Conservation (phyloP, 1,284 basidiomycete genomes). For the Leccinum subrobustum region DNA sequence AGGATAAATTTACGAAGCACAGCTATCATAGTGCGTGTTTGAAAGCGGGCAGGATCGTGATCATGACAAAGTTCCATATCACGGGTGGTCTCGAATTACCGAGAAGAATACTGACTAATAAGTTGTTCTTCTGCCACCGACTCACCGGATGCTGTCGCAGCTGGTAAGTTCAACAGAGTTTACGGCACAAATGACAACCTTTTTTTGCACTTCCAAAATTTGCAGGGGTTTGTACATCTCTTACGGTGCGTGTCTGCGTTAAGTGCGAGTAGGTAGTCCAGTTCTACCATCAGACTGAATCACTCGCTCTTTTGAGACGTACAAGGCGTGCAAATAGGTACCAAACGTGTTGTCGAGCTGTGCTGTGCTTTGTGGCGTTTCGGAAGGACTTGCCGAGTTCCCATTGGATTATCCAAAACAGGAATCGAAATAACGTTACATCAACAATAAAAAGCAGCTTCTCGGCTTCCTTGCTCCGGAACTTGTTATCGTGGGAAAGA, state of each 20-base stretch:
- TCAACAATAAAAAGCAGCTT: slow-evolving; percentile 26
- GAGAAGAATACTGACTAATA: slow-evolving; percentile 17
- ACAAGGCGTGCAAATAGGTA: neutral
- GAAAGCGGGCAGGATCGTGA: neutral
- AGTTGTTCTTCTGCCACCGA: slow-evolving; percentile 15
- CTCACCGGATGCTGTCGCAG: slow-evolving; percentile 3
- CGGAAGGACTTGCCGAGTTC: slow-evolving; percentile 6
- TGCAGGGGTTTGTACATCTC: neutral
- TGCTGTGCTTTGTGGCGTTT: slow-evolving; percentile 29
- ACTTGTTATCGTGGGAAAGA: slow-evolving; percentile 17
- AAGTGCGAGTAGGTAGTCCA: neutral
- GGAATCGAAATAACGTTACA: slow-evolving; percentile 10
- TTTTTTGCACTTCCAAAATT: neutral
- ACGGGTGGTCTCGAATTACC: slow-evolving; percentile 4
- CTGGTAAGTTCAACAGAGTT: slow-evolving; percentile 8
- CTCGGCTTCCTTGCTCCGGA: slow-evolving; percentile 22
- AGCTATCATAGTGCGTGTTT: slow-evolving; percentile 1
- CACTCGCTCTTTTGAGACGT: neutral
- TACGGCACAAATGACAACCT: slow-evolving; percentile 21
- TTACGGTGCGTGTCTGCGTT: neutral
- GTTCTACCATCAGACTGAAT: neutral
- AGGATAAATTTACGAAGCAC: slow-evolving; percentile 5
- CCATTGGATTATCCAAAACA: slow-evolving; percentile 8
- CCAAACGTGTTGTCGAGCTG: slow-evolving; percentile 4
- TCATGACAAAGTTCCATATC: neutral